phyloP scores from a whole-genome alignment of 1,284 basidiomycete species.

The Marasmius sp. region DNA sequence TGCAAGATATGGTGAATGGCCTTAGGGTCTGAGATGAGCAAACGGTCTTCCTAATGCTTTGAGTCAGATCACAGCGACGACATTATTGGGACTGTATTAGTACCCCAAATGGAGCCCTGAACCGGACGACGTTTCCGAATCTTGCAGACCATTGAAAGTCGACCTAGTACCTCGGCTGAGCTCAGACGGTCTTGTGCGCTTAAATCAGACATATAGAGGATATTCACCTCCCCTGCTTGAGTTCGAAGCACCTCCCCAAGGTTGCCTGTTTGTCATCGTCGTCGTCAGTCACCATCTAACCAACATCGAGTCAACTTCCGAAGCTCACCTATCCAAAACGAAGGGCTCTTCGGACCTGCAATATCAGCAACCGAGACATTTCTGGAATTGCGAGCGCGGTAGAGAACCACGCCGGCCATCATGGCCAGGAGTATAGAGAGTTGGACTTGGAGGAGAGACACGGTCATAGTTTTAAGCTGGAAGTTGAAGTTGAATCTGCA shows the following conservation, averaged over 20 bases:
- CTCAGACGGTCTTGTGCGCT: neutral
- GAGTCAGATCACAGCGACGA: neutral
- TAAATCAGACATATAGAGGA: neutral
- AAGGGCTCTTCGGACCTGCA: neutral
- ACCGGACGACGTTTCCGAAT: conserved; percentile 4
- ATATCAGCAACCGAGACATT: neutral
- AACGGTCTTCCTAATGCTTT: conserved; percentile 13
- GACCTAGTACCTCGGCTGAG: neutral
- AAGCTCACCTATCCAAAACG: neutral
- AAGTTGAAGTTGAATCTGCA: no score
- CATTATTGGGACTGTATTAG: neutral
- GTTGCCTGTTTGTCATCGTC: neutral
- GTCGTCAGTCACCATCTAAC: neutral
- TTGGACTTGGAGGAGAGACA: no score
- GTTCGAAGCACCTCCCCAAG: neutral
- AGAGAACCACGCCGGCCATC: no score
- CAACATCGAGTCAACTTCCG: neutral
- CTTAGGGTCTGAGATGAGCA: conserved; percentile 18
- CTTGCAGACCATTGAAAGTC: conserved; percentile 2
- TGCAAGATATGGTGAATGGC: conserved; percentile 19
- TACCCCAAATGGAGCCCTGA: conserved; percentile 4
- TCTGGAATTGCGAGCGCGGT: no score
- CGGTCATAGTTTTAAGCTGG: no score
- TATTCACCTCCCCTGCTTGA: neutral
- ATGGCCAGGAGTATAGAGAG: no score